Evolutionary conservation across 495 filamentous ascomycete genomes (phyloP), one percentile per base, ranked within the genome.

Genomic region (Cryomyces minteri): DNA sequence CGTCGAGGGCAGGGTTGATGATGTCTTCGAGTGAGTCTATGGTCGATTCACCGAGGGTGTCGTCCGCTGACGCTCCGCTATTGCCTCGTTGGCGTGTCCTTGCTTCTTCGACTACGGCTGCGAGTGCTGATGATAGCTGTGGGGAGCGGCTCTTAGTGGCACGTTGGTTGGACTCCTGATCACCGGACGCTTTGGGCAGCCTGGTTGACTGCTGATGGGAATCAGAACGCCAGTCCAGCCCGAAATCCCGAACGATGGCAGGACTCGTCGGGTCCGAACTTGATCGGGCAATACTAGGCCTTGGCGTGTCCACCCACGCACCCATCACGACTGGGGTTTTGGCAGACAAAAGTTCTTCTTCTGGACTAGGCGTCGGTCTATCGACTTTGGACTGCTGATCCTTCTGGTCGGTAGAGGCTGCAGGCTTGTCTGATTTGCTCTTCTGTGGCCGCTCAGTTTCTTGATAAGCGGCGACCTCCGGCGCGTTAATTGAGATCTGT

Each of bases 1-100:
- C 39, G 4, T 58, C 55, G 32, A 32, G 36, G 30, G 34, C 8
- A 0, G 54, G 49, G 10, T 48, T 57, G 33, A 79, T 56, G 9
- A 81, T 61, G 14, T 69, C 65, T 49, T 79, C 69, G 2, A 81
- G 66, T 29, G 74, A 80, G 41, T 76, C 66, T 39, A 82, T 70
- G 0, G 75, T 80, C 41, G 73, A 70, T 32, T 80, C 74, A 29
- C 75, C 73, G 8, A 71, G 56, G 2, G 55, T 49, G 12, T 66
- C 59, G 32, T 64, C 65, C 31, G 36, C 34, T 39, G 30, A 38
- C 30, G 33, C 18, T 25, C 39, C 12, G 42, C 41, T 31, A 39
- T 43, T 7, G 31, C 32, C 33, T 34, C 40, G 47, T 10, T 31
- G n/a, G 1, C 28, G 9, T 1, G 60, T 61, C 45, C 61, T 69